phyloP scores from a whole-genome alignment of 192 early-diverging fungal genomes.

The Podila epigama region DNA sequence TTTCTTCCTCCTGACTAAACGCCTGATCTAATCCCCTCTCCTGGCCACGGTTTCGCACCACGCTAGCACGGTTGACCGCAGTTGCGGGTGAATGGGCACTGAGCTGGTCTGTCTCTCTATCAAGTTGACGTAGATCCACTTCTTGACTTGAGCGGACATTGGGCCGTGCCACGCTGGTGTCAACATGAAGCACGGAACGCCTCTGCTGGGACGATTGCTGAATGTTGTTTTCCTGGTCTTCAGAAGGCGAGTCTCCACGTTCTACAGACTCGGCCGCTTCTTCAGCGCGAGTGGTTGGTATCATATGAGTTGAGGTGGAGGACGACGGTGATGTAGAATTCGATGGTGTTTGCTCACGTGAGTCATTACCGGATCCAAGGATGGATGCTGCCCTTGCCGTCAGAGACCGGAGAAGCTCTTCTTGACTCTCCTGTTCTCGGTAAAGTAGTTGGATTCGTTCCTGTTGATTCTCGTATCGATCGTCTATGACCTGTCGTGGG shows the following conservation, averaged over 20 bases:
- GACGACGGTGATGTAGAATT: not conserved
- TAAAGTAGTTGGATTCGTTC: slow-evolving; percentile 33
- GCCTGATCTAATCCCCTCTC: too few relatives aligned
- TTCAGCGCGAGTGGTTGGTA: not conserved
- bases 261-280: not conserved
- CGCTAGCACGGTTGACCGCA: not conserved
- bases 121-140: slow-evolving; percentile 9
- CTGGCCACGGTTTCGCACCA: not conserved
- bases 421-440: slow-evolving; percentile 40
- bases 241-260: not conserved
- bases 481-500: too few relatives aligned
- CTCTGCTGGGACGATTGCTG: not conserved
- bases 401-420: slow-evolving; percentile 19
- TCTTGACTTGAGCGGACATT: slow-evolving; percentile 12
- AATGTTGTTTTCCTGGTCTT: not conserved
- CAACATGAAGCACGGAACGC: slow-evolving; percentile 32
- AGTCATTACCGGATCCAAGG: not conserved
- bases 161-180: slow-evolving; percentile 15
- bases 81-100: not conserved
- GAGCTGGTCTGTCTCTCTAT: not conserved
- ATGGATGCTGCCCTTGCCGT: slow-evolving; percentile 34
- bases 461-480: slow-evolving; percentile 22
- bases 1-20: not conserved
- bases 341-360: not conserved
- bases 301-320: not conserved